Conservation (phyloP, 1,284 basidiomycete species). For the Caloboletus inedulis region DNA sequence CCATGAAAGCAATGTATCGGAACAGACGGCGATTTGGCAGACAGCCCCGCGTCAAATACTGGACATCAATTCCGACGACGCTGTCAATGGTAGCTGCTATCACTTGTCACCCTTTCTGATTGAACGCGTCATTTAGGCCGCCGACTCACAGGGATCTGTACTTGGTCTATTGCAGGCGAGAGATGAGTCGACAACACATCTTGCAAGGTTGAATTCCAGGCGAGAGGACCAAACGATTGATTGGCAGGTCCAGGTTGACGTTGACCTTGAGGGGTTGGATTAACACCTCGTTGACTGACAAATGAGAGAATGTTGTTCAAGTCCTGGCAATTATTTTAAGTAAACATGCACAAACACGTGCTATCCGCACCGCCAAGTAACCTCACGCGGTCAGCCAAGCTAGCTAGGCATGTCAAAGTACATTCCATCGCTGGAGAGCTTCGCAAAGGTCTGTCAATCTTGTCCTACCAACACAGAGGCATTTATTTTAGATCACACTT, state of each 20-base stretch:
- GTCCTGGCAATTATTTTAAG: too few species aligned
- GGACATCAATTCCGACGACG: not conserved
- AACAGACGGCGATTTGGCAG: not conserved
- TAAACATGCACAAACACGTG: conserved; percentile 26
- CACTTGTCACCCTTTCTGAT: not conserved
- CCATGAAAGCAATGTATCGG: not conserved
- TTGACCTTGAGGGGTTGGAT: not conserved
- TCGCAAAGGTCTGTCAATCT: conserved; percentile 53
- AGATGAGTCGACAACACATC: not conserved
- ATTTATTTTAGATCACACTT: not conserved
- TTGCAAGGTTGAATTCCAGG: not conserved
- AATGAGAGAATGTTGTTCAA: too few species aligned
- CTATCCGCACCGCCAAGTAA: not conserved
- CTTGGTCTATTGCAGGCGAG: not conserved
- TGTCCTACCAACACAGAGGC: too few species aligned
- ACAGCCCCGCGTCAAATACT: not conserved
- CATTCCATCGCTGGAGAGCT: conserved; percentile 56
- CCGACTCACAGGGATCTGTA: not conserved
- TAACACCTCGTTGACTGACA: not conserved
- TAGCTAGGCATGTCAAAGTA: conserved; percentile 31
- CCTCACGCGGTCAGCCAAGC: not conserved
- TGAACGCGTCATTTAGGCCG: not conserved
- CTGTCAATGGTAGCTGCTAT: not conserved
- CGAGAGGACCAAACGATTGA: not conserved
- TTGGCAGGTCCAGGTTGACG: too few species aligned